Evolutionary conservation across 2,329 filamentous ascomycete species (phyloP).

Genomic region (Lachnellula hyalina): DNA sequence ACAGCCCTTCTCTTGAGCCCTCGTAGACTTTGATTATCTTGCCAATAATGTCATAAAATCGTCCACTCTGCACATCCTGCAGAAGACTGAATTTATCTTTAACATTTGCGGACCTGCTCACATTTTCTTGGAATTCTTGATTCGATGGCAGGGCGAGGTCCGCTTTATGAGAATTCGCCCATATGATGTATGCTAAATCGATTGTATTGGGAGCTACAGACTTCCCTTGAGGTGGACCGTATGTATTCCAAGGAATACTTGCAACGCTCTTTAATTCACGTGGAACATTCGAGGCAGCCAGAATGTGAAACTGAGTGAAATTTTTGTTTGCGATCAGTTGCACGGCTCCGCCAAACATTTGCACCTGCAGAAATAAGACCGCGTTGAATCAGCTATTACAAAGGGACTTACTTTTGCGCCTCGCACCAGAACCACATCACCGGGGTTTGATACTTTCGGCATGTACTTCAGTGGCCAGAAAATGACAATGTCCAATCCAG

Average conservation of each 20-base stretch:
- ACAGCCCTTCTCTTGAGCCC: constrained; percentile 37
- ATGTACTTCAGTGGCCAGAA: constrained; percentile 51
- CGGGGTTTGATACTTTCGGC: constrained; percentile 40
- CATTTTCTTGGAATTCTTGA: constrained; percentile 38
- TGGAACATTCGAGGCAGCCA: constrained; percentile 38
- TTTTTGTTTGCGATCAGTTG: constrained; percentile 41
- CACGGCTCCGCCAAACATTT: constrained; percentile 31
- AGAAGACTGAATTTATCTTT: constrained; percentile 59
- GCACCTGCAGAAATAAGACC: constrained; percentile 34
- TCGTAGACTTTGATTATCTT: constrained; percentile 59
- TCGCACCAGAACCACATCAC: constrained; percentile 62
- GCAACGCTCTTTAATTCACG: background rate
- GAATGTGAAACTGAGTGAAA: constrained; percentile 42
- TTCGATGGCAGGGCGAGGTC: constrained; percentile 40
- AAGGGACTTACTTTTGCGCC: constrained; percentile 39
- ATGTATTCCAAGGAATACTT: constrained; percentile 16
- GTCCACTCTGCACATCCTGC: constrained; percentile 49
- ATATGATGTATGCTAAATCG: constrained; percentile 40
- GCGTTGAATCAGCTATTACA: constrained; percentile 20
- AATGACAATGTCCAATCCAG: constrained; percentile 45
- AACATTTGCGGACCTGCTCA: constrained; percentile 37
- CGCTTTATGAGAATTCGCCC: constrained; percentile 41
- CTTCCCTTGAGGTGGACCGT: constrained; percentile 4
- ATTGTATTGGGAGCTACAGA: constrained; percentile 8
- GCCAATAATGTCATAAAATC: constrained; percentile 65